Base-by-base conservation (phyloP, 192 early-diverging fungal genomes). In the Coemansia sp. region DNA sequence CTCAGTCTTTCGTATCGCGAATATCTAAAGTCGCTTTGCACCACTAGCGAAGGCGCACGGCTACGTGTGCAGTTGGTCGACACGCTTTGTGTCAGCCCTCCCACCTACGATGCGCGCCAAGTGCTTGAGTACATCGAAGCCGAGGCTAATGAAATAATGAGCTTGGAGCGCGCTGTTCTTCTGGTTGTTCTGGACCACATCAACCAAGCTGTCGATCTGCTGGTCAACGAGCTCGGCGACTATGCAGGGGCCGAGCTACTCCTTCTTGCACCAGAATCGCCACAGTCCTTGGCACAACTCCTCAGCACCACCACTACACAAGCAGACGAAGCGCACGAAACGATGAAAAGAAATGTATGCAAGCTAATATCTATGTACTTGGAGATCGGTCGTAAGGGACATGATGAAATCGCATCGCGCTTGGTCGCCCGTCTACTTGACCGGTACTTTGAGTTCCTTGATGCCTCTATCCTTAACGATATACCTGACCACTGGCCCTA, bases 211-310 rank as follows among this genome's bases (percentile, higher is more conserved):
- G 61, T 63, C n/a, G 57, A 70, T 4, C 16, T 67, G 6, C 49
- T 81, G 56, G 74, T 81, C 16, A 40, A 66, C 29, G 15, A 61
- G 13, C 30, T 29, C 5, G 64, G 71, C 25, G 79, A 81, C 34
- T 81, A 73, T 21, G 79, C 79, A 1, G 79, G 76, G 53, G 79
- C 79, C 0, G 79, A 81, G 55, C 13, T 70, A 8, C 46, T 81
- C 56, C 64, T 81, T 21, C 58, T 74, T 31, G 20, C 42, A 7
- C 79, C 79, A 3, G 20, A 23, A 3, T 51, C 61, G 20, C 69
- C 26, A 2, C 3, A 7, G 15, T 80, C 77, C 2, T 65, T 80
- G 34, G 77, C 72, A 1, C 65, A 37, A 12, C 52, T 80, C 23
- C 33, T 34, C 33, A 8, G 3, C 15, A 43, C 15, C 15, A 13